phyloP scores from a whole-genome alignment of 1,139 yeast genomes.

The Debaryomyces psychrophilus region DNA sequence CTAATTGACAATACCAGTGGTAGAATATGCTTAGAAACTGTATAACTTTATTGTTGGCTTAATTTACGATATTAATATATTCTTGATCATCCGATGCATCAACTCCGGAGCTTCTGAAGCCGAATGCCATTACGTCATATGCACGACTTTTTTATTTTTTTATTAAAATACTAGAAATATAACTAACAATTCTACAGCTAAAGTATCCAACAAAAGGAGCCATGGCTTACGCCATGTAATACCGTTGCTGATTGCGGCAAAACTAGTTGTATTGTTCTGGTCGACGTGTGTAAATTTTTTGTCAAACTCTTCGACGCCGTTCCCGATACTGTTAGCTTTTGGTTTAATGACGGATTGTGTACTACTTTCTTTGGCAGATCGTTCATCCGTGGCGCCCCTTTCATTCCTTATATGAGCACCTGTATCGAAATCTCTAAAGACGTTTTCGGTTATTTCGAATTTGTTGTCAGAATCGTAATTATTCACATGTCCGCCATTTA shows the following conservation, averaged over 20 bases:
- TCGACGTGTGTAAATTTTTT: not conserved
- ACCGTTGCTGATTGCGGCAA: not conserved
- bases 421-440: not conserved
- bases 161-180: not conserved
- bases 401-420: not conserved
- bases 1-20: not conserved
- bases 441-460: slow-evolving; percentile 7
- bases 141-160: slow-evolving; percentile 3
- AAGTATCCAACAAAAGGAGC: not conserved
- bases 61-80: not conserved
- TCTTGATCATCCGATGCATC: slow-evolving; percentile 3
- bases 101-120: slow-evolving; percentile 10
- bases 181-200: not conserved
- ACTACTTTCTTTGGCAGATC: not conserved
- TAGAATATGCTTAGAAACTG: not conserved
- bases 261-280: not conserved
- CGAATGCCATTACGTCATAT: slow-evolving; percentile 3
- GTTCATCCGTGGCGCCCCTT: not conserved
- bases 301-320: not conserved
- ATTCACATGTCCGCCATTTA: slow-evolving; percentile 17
- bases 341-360: not conserved
- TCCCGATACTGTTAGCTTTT: not conserved
- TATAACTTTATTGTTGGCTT: not conserved
- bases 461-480: not conserved
- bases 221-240: not conserved